These are phyloP conservation scores for Blastobotrys elegans DNA, from an alignment of 1,139 yeast species.

Conservation along the genomic window DNA sequence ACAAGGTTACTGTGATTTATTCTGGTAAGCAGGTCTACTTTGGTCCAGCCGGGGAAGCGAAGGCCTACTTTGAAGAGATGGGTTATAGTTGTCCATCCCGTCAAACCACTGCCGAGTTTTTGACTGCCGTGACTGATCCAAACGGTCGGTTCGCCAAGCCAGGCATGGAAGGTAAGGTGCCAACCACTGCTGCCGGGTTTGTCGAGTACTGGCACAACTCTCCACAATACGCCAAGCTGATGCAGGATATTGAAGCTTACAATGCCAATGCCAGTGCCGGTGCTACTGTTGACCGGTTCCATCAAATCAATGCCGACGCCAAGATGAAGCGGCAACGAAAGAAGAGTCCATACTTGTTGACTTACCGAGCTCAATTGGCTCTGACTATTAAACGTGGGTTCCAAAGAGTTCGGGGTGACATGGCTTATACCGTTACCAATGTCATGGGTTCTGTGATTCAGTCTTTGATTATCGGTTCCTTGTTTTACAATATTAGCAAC, in stretches of 20 bases:
- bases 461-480: conserved; percentile 51
- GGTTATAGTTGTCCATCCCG: conserved; percentile 58
- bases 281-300: conserved; percentile 41
- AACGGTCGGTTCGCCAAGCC: conserved; percentile 41
- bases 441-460: conserved; percentile 47
- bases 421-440: conserved; percentile 47
- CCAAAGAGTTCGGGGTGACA: conserved; percentile 53
- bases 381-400: conserved; percentile 46
- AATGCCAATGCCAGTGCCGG: conserved; percentile 36
- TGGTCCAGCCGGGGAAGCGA: conserved; percentile 51
- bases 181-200: conserved; percentile 54
- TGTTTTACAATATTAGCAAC: conserved; percentile 47
- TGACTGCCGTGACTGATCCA: conserved; percentile 66
- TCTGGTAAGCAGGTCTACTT: conserved; percentile 55
- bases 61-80: conserved; percentile 52
- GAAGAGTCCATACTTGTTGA: conserved; percentile 44
- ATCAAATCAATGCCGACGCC: conserved; percentile 40
- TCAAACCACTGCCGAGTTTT: conserved; percentile 60
- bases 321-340: conserved; percentile 43
- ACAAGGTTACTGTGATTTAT: conserved; percentile 59
- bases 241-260: conserved; percentile 37
- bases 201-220: conserved; percentile 52
- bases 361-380: conserved; percentile 44
- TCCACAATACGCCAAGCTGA: conserved; percentile 41
- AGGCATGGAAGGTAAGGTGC: conserved; percentile 50